phyloP scores from a whole-genome alignment of 179 eudicot species.

The Carnegiea gigantea region DNA sequence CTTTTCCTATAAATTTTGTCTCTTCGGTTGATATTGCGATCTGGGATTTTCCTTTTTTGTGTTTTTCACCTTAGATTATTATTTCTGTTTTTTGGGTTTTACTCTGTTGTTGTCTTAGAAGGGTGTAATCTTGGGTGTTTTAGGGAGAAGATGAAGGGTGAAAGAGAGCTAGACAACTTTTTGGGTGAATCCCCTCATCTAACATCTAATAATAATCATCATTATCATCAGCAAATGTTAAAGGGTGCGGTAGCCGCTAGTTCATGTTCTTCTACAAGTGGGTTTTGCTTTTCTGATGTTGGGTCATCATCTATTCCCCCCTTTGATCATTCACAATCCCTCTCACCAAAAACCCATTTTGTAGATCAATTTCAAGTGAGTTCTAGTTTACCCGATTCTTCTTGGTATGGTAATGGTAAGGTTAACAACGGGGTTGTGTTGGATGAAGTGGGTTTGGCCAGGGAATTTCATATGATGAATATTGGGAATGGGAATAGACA shows the following conservation, averaged over 20 bases:
- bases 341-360: conserved; percentile 23
- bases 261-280: conserved; percentile 26
- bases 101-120: conserved; percentile 30
- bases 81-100: not conserved
- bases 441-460: conserved; percentile 43
- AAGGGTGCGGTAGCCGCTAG: conserved; percentile 4
- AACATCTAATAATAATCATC: conserved; percentile 17
- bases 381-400: conserved; percentile 21
- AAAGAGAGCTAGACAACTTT: conserved; percentile 28
- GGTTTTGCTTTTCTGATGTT: conserved; percentile 30
- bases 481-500: conserved; percentile 35
- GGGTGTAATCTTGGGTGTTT: conserved; percentile 24
- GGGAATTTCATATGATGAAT: conserved; percentile 37
- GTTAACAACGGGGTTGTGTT: conserved; percentile 27
- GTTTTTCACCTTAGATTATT: conserved; percentile 5
- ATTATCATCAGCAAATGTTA: conserved; percentile 16
- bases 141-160: conserved; percentile 36
- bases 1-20: conserved; percentile 14
- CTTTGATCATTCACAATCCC: conserved; percentile 22
- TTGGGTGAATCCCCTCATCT: conserved; percentile 19
- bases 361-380: conserved; percentile 27
- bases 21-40: conserved; percentile 34
- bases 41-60: conserved; percentile 24
- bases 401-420: conserved; percentile 22
- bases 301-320: conserved; percentile 41